Conservation (phyloP, 495 filamentous ascomycete genomes). For the Copromyces sp. region DNA sequence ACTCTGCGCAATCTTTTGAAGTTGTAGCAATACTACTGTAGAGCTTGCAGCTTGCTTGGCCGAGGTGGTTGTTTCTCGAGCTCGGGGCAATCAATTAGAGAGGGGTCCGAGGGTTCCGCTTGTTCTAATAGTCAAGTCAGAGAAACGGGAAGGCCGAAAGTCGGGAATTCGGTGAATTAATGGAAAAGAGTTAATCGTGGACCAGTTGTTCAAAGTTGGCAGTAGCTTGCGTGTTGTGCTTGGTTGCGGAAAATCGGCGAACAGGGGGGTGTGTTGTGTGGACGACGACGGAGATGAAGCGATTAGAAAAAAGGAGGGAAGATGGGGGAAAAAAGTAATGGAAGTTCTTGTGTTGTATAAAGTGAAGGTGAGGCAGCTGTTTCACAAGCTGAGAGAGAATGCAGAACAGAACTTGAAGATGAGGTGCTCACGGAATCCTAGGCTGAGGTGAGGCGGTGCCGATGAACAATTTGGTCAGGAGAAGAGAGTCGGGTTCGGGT, state of each 20-base stretch:
- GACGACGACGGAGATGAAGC: background rate
- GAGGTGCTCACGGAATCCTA: background rate
- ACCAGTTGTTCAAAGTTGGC: background rate
- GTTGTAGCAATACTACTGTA: background rate
- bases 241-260: background rate
- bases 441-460: background rate
- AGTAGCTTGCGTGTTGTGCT: background rate
- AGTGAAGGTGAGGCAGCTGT: background rate
- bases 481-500: background rate
- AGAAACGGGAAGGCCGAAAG: background rate
- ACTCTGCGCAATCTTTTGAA: background rate
- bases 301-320: background rate
- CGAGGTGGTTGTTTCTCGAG: background rate
- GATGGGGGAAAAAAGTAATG: background rate
- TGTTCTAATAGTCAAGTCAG: background rate
- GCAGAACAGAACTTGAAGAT: background rate
- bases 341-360: background rate
- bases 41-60: background rate
- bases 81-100: background rate
- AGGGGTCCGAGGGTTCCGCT: background rate
- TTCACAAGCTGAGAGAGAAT: background rate
- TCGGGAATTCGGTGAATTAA: background rate
- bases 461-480: background rate
- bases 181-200: background rate
- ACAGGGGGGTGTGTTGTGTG: background rate